Percentiles rank a stretch among this genome's conserved stretches.
These are phyloP conservation scores for Cryptococcus sp. DNA, from an alignment of 1,284 basidiomycete species.

Conservation along the genomic window DNA sequence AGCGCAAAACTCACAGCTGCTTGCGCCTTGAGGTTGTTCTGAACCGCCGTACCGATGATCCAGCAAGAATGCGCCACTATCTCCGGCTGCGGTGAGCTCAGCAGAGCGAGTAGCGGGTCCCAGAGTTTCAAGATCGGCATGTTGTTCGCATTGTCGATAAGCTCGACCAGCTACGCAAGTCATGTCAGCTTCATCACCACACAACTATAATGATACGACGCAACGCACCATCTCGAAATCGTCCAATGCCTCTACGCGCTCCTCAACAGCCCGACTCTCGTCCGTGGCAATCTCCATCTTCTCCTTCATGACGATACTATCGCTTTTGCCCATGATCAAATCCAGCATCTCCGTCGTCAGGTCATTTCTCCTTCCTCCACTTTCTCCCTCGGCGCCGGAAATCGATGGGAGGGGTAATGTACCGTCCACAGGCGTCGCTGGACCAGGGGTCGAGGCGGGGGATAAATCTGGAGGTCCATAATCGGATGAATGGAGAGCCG, in stretches of 20 bases:
- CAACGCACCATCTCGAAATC: slow-evolving; percentile 88
- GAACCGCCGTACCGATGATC: slow-evolving; percentile 91
- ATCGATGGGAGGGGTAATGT: slow-evolving; percentile 7
- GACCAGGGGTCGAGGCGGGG: slow-evolving; percentile 36
- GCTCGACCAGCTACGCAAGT: slow-evolving; percentile 72
- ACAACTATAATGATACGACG: no score
- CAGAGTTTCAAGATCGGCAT: slow-evolving; percentile 82
- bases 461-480: slow-evolving; percentile 28
- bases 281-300: slow-evolving; percentile 74
- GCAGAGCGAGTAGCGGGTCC: slow-evolving; percentile 72
- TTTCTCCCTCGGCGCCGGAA: neutral
- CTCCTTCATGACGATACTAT: slow-evolving; percentile 84
- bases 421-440: slow-evolving; percentile 24
- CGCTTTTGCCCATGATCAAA: slow-evolving; percentile 80
- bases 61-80: slow-evolving; percentile 78
- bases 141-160: slow-evolving; percentile 95
- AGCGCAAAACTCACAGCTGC: slow-evolving; percentile 63
- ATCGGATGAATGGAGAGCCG: slow-evolving; percentile 47
- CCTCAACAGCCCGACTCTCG: slow-evolving; percentile 62
- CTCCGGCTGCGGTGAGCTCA: slow-evolving; percentile 63
- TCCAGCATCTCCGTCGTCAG: slow-evolving; percentile 71
- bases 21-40: slow-evolving; percentile 93
- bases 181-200: neutral
- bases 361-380: slow-evolving; percentile 20
- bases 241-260: slow-evolving; percentile 78